Evolutionary conservation across 139 green algal genomes (phyloP), one percentile per base, ranked within the genome.

Genomic region (Volvox reticuliferus): DNA sequence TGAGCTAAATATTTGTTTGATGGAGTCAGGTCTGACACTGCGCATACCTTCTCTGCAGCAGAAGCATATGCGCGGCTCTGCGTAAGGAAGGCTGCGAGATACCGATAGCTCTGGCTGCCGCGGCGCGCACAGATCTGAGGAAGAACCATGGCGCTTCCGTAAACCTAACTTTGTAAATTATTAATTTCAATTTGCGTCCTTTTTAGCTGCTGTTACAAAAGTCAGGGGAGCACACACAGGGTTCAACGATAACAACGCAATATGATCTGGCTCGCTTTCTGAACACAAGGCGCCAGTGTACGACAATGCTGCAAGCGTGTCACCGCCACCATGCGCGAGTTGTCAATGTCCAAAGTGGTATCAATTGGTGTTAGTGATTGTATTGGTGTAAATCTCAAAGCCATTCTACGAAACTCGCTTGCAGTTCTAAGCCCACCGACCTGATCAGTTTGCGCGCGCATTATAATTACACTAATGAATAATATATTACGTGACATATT

Each of bases 1-100:
- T 73, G 21, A 28, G 65, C 21, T 28, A 16, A 73, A 73, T 26
- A 55, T 73, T 73, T 73, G 16, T 12, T 24, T 28, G 3, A 12
- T 30, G 2, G 2, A 12, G 65, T 73, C 65, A 73, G 65, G 65
- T 55, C 30, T 20, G 33, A 20, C 76, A 67, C n/a, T 22, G 14
- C 44, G 24, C 69, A 3, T 63, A 89, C 85, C 85, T 89, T 89
- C 44, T 89, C 85, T 0, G 37, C 67, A 69, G 37, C 85, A 9
- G 85, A 62, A 32, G 79, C 79, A 28, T 86, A 82, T 37, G 69
- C 37, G 12, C 69, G 85, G 26, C 67, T 67, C 69, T 89, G 85
- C 6, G 37, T 24, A 73, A 82, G 24, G 2, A 89, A 33, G 12
- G 84, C 37, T 17, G 69, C 18, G 19, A 82, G 69, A 19, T 37